Base-by-base conservation (phyloP, 352 stramenopile genomes). In the Pythium aristosporum region DNA sequence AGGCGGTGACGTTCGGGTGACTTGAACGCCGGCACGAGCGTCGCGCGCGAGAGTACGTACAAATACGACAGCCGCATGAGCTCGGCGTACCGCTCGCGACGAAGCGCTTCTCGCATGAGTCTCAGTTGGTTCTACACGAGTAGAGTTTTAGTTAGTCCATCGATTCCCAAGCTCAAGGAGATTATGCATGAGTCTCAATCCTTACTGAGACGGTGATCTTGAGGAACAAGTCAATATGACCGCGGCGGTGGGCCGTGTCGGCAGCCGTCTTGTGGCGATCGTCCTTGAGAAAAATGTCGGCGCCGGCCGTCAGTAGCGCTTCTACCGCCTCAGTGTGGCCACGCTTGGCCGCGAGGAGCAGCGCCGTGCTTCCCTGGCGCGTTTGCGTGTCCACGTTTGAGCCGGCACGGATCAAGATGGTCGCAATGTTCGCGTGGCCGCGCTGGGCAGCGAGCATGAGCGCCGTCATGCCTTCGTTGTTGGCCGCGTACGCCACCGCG, bases 311-410 rank as follows among this genome's bases (percentile, higher is more conserved):
- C 67, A 94, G 76, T 12, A 96, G 61, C 7, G 84, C 80, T 67
- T 92, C 83, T 2, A 96, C 86, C 11, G 87, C 85, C 20, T 79
- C 73, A 7, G 82, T 89, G 47, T 96, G 87, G 2, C 87, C 87
- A 7, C 87, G 80, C 59, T 96, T 96, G 2, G 87, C 84, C 25
- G 87, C 87, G 1, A 96, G 69, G 2, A 96, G 67, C 13, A 96
- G 72, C n/a, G 87, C 87, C 1, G 87, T 96, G 63, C 85, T 94
- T 32, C 87, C 87, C 70, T 96, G 87, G 5, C 87, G 74, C 13
- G 87, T 96, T 58, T 96, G 87, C 49, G 90, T 94, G 71, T 96
- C 90, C 32, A 96, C 87, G n/a, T 94, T 77, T 1, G 87, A 93
- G 2, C 87, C 87, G 2, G 87, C 82, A 12, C 84, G 79, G 67